A percentile compares a stretch with the other conserved stretches of the same genome.
phyloP scores from a whole-genome alignment of 2,329 filamentous ascomycete species.

The Colletotrichum godetiae region DNA sequence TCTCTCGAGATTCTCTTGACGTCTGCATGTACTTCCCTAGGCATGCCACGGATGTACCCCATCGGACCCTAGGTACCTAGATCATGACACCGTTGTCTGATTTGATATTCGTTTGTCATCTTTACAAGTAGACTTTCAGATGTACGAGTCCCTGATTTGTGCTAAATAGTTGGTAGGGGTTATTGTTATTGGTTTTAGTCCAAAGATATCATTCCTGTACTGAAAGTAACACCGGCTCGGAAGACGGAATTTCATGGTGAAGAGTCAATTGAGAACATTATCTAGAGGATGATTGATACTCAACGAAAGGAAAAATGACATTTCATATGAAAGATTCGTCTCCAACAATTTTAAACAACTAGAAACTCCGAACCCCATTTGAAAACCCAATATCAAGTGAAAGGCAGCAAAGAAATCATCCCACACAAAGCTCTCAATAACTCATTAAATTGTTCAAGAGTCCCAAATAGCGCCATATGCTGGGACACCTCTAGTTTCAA shows the following conservation, averaged over 20 bases:
- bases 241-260: neutral
- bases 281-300: neutral
- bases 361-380: neutral
- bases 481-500: conserved; percentile 73
- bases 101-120: too few relatives aligned
- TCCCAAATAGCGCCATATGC: conserved; percentile 83
- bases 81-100: too few relatives aligned
- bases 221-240: too few relatives aligned
- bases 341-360: neutral
- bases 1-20: too few relatives aligned
- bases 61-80: too few relatives aligned
- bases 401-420: neutral
- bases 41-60: too few relatives aligned
- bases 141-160: too few relatives aligned
- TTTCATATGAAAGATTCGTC: neutral
- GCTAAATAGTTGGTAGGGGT: too few relatives aligned
- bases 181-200: too few relatives aligned
- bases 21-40: too few relatives aligned
- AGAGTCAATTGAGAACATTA: neutral
- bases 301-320: neutral
- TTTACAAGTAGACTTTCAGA: too few relatives aligned
- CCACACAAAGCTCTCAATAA: neutral
- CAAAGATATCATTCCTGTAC: too few relatives aligned
- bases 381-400: neutral
- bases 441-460: conserved; percentile 41